phyloP scores from a whole-genome alignment of 495 filamentous ascomycete species.

The Aspergillus bridgeri region DNA sequence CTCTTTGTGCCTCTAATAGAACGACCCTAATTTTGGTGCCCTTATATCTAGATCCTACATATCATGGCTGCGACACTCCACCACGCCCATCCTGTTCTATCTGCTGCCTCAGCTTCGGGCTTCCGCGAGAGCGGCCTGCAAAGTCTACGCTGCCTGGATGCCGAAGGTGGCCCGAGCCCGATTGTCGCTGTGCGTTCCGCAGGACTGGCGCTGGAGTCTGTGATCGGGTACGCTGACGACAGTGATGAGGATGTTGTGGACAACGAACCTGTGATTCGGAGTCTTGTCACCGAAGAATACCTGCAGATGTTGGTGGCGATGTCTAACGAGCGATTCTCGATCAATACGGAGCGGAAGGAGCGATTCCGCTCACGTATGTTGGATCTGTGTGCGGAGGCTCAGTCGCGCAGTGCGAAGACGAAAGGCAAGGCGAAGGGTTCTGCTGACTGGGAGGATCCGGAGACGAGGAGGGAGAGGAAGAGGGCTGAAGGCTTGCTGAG shows the following conservation, averaged over 20 bases:
- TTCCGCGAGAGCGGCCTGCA: conserved; percentile 85
- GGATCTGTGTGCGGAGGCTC: conserved; percentile 16
- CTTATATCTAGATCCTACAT: conserved; percentile 70
- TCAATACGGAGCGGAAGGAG: conserved; percentile 67
- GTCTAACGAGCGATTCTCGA: conserved; percentile 71
- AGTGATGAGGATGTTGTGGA: conserved; percentile 32
- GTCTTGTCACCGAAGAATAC: conserved; percentile 53
- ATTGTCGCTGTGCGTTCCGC: conserved; percentile 82
- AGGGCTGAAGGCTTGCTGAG: conserved; percentile 56
- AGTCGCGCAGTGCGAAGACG: conserved; percentile 11
- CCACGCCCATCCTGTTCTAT: conserved; percentile 68
- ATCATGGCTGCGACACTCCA: conserved; percentile 68
- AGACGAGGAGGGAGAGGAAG: conserved; percentile 56
- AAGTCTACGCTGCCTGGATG: conserved; percentile 38
- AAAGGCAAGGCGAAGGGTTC: conserved; percentile 21
- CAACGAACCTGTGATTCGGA: conserved; percentile 31
- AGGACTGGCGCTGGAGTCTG: conserved; percentile 72
- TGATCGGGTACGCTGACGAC: conserved; percentile 59
- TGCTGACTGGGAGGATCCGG: conserved; percentile 55
- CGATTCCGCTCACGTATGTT: conserved; percentile 48
- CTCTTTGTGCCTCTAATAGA: too few relatives aligned
- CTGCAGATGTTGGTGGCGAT: conserved; percentile 61
- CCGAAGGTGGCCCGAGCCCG: conserved; percentile 44
- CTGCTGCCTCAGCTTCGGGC: conserved; percentile 71
- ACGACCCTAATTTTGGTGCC: neutral